Evolutionary conservation across 2,329 filamentous ascomycete species (phyloP).

Genomic region (Chaetomiaceae sp.): DNA sequence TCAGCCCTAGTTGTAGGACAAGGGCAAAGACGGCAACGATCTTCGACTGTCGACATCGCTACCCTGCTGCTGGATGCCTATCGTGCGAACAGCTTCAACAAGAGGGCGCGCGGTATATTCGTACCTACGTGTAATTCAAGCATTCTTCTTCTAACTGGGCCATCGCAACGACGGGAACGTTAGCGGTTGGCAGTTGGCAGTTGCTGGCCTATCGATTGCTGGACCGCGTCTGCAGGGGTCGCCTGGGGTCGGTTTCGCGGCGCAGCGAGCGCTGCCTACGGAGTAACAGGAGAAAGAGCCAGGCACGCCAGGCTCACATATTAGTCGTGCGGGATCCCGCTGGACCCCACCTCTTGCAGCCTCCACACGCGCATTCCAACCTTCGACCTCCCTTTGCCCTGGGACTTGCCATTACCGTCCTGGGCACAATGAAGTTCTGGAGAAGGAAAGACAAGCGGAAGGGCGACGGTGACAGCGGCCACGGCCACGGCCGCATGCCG

Average conservation of each 20-base stretch:
- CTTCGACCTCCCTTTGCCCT: conserved; percentile 2
- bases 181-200: neutral
- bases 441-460: conserved; percentile 34
- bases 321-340: neutral
- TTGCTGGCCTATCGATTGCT: conserved; percentile 1
- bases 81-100: no score
- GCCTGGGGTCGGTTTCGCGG: neutral
- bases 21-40: no score
- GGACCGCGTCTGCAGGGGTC: neutral
- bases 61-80: no score
- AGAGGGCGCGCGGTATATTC: no score
- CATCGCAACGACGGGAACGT: no score
- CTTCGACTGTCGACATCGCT: no score
- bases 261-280: neutral
- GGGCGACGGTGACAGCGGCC: conserved; percentile 19
- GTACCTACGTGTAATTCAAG: neutral
- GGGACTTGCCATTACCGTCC: conserved; percentile 12
- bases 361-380: neutral
- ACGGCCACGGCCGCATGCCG: conserved; percentile 15
- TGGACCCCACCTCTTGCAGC: conserved; percentile 9
- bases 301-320: neutral
- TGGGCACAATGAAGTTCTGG: conserved; percentile 34
- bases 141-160: neutral
- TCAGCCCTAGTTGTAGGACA: no score
- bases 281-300: no score